These are phyloP conservation scores for Chaetothyriales sp. DNA, from an alignment of 2,329 filamentous ascomycete genomes.

Conservation along the genomic window DNA sequence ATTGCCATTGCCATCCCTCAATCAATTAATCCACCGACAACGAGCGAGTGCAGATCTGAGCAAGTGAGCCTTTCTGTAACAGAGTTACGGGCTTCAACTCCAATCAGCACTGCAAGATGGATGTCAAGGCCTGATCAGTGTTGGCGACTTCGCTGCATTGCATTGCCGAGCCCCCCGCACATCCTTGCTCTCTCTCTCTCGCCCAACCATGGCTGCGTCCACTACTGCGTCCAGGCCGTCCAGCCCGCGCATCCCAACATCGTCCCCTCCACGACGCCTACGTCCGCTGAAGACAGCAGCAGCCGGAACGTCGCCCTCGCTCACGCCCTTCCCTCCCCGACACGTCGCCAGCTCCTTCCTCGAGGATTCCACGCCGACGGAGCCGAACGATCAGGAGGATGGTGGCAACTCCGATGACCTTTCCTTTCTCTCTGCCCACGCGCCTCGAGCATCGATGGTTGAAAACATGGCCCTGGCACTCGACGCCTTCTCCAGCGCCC, in stretches of 20 bases:
- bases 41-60: too few relatives aligned
- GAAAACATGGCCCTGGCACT: slow-evolving; percentile 91
- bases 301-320: background rate
- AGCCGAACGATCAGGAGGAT: slow-evolving; percentile 10
- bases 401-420: slow-evolving; percentile 65
- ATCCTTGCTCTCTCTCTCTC: background rate
- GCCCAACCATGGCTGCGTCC: background rate
- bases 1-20: too few relatives aligned
- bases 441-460: slow-evolving; percentile 78
- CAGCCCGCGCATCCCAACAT: background rate
- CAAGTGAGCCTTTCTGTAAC: background rate
- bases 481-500: slow-evolving; percentile 54
- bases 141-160: background rate
- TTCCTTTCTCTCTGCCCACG: slow-evolving; percentile 58
- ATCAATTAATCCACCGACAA: too few relatives aligned
- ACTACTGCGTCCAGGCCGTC: background rate
- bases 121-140: background rate
- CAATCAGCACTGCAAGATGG: background rate
- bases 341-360: background rate
- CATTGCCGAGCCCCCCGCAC: background rate
- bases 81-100: background rate
- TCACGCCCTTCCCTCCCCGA: too few relatives aligned
- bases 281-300: background rate
- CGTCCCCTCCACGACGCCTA: background rate
- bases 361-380: background rate